Evolutionary conservation across 1,284 basidiomycete genomes (phyloP), one percentile per base, ranked within the genome.

Genomic region (Apiotrichum porosum): DNA sequence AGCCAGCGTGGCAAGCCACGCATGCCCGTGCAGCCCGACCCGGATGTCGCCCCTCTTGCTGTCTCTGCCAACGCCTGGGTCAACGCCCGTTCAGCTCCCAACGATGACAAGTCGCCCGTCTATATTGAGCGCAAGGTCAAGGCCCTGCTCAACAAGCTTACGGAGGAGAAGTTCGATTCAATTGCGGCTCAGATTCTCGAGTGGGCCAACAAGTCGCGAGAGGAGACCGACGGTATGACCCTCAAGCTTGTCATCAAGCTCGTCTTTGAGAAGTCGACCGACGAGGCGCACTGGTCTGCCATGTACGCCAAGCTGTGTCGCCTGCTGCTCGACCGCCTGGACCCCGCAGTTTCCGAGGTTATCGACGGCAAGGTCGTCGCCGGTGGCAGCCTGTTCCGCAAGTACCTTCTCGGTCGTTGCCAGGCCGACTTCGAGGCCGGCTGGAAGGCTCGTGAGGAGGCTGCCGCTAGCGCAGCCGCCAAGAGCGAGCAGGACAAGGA

Each of bases 281-380:
- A 94, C 73, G 92, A 97, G 74, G 89, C 89, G 15, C 83, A 85
- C 31, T 95, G 88, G 86, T 92, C 88, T 10, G 88, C 90, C 77
- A 95, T 97, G 88, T 97, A 97, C 71, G 94, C 94, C 23, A 83
- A 86, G 42, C 78, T 98, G 38, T 97, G 92, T 69, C 80, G 88
- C 55, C 91, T 92, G 80, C 86, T 97, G 80, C 86, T 91, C 82
- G 88, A 90, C 72, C 81, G 83, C 65, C 84, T 97, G 63, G 89
- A 84, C 60, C 78, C 83, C 34, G 83, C 85, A 39, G 88, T 97
- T 21, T 84, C 84, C 61, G 93, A 97, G 69, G 88, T 90, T 58
- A 81, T 83, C 17, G 88, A 92, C 55, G 88, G 86, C 66, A 86
- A 87, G 68, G 84, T 86, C 13, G 86, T 73, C 81, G 79, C 85